phyloP scores from a whole-genome alignment of 148 eudicot genomes.

The Fallopia convolvulus region DNA sequence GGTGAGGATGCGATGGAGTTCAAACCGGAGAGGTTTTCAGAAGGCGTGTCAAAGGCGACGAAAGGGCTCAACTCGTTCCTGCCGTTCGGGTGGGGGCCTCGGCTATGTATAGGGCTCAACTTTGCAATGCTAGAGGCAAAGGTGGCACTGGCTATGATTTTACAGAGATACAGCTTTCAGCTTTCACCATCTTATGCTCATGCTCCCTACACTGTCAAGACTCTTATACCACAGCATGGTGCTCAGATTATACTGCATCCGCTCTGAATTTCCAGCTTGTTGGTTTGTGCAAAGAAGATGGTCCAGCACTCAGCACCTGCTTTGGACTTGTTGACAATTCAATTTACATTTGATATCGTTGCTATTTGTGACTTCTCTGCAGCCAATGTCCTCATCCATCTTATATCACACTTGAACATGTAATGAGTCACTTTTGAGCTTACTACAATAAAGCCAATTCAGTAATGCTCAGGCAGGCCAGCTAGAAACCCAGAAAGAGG shows the following conservation, averaged over 20 bases:
- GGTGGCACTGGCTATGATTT: constrained; percentile 16
- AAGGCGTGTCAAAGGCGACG: constrained; percentile 29
- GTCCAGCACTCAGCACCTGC: too few relatives aligned
- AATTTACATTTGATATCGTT: too few relatives aligned
- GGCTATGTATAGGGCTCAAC: constrained; percentile 25
- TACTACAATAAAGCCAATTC: too few relatives aligned
- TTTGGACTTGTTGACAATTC: too few relatives aligned
- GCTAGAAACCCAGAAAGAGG: too few relatives aligned
- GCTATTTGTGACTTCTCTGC: too few relatives aligned
- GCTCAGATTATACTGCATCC: constrained; percentile 12
- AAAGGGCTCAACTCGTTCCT: constrained; percentile 18
- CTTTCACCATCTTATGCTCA: constrained; percentile 18
- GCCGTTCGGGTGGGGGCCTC: constrained; percentile 36
- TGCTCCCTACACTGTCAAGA: constrained; percentile 14
- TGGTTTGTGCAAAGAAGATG: background rate
- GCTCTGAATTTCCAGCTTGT: background rate
- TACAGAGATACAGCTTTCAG: constrained; percentile 18
- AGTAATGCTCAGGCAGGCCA: too few relatives aligned
- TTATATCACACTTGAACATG: too few relatives aligned
- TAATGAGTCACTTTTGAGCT: too few relatives aligned
- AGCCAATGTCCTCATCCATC: too few relatives aligned
- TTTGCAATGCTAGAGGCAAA: constrained; percentile 22
- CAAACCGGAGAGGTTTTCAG: constrained; percentile 28
- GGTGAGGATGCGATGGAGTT: constrained; percentile 27
- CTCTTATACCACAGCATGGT: constrained; percentile 21